These are phyloP conservation scores for Sutorius eximius DNA, from an alignment of 1,284 basidiomycete species.

Conservation along the genomic window DNA sequence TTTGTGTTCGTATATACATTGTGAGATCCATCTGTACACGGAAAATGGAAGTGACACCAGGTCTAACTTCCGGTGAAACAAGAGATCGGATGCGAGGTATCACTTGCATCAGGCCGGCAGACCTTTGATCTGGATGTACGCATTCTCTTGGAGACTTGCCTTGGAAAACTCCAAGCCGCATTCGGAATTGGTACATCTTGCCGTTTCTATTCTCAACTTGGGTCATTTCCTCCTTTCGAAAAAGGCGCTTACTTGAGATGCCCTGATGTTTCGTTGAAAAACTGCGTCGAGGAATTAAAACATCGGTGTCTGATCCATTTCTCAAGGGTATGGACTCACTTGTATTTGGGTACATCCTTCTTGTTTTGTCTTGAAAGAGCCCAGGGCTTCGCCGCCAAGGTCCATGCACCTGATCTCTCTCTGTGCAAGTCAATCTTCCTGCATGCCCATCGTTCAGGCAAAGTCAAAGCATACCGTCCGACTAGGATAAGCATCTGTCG, in stretches of 20 bases:
- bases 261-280: conserved; percentile 41
- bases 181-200: conserved; percentile 39
- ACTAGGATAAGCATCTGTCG: conserved; percentile 32
- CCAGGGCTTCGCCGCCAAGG: conserved; percentile 40
- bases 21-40: conserved; percentile 17
- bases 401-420: conserved; percentile 47
- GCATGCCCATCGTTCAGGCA: background rate
- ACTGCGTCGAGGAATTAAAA: conserved; percentile 25
- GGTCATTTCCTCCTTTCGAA: conserved; percentile 6
- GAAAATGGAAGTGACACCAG: conserved; percentile 22
- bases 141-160: conserved; percentile 39
- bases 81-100: conserved; percentile 1
- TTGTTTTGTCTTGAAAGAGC: conserved; percentile 43
- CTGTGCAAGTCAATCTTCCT: conserved; percentile 24
- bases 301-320: conserved; percentile 8
- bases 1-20: conserved; percentile 34
- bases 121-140: conserved; percentile 42
- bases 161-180: conserved; percentile 44
- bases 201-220: conserved; percentile 15
- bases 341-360: conserved; percentile 45
- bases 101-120: conserved; percentile 32
- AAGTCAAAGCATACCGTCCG: conserved; percentile 32
- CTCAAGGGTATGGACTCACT: conserved; percentile 25
- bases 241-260: conserved; percentile 37
- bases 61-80: conserved; percentile 16